These are phyloP conservation scores for Skeletonema marinoi DNA, from an alignment of 108 stramenopile species.

Conservation along the genomic window DNA sequence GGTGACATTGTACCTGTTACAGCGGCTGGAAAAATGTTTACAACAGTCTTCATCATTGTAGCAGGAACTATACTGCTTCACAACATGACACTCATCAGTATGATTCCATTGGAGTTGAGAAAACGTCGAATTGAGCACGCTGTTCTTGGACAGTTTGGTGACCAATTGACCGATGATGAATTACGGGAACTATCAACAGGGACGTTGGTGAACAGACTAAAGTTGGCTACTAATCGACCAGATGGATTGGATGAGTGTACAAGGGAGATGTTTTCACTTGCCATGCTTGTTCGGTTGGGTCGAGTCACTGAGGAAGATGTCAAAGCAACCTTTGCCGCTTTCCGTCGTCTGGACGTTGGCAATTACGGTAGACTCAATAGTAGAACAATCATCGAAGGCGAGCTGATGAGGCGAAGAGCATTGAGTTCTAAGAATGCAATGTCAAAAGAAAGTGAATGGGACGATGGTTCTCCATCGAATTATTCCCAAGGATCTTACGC, in stretches of 20 bases:
- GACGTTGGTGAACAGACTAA: slow-evolving; percentile 74
- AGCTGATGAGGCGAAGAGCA: slow-evolving; percentile 31
- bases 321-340: slow-evolving; percentile 81
- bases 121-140: slow-evolving; percentile 83
- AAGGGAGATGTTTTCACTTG: slow-evolving; percentile 89
- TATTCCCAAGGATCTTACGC: neutral
- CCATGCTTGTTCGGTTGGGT: slow-evolving; percentile 90
- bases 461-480: neutral
- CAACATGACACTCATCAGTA: slow-evolving; percentile 90
- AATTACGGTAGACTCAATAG: slow-evolving; percentile 65
- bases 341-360: slow-evolving; percentile 75
- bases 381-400: slow-evolving; percentile 53
- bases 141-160: slow-evolving; percentile 81
- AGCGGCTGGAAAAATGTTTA: slow-evolving; percentile 45
- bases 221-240: slow-evolving; percentile 65
- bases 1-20: slow-evolving; percentile 87
- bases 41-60: slow-evolving; percentile 55
- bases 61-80: slow-evolving; percentile 83
- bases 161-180: slow-evolving; percentile 79
- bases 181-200: slow-evolving; percentile 87
- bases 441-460: slow-evolving; percentile 8
- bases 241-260: slow-evolving; percentile 87
- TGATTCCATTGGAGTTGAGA: slow-evolving; percentile 88
- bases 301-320: slow-evolving; percentile 86
- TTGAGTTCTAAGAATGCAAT: slow-evolving; percentile 23